Base-by-base conservation (phyloP, 2,329 filamentous ascomycete genomes). In the Trichoderma harzianum region DNA sequence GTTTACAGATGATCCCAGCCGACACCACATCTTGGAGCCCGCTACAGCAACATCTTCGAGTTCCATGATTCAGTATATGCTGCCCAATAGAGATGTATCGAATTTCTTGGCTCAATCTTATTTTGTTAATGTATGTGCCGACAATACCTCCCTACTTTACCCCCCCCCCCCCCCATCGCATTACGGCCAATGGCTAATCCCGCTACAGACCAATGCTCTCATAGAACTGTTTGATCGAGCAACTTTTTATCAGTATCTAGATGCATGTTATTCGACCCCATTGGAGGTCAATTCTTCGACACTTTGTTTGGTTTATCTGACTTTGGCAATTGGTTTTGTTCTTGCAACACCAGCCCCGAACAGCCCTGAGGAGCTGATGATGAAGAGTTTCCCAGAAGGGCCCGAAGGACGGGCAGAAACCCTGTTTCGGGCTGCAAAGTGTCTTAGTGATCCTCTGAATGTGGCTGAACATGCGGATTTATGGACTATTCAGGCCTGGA, bases 401-500 rank as follows among this genome's bases (percentile, higher is more conserved):
- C 80, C 84, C 34, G 78, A 83, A 2, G 86, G 88, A 73, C 83
- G 86, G 74, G 87, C 88, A n/a, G 89, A 92, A 74, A 79, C 87
- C 12, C 91, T 91, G 77, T 92, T 89, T 76, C 81, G 85, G 18
- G 88, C 86, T 73, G 90, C 89, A 6, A 89, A 86, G 74, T 83
- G 82, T 55, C 80, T 91, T 18, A 81, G 81, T 21, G 82, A 85
- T 60, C 80, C 82, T 1, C 78, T 82, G 1, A 78, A 80, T 3
- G 84, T 87, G 0, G 86, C 90, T 62, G 89, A 91, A 76, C 87
- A 91, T 75, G 87, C 86, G 26, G 87, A 90, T 70, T 87, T 92
- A 72, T 91, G 89, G 87, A 88, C 88, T 14, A 85, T 92, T 61
- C 89, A 92, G 76, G 88, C 89, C 2, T 80, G 91, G 57, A 80